Evolutionary conservation across 192 early-diverging fungal genomes (phyloP).

Genomic region (Linnemannia hyalina): DNA sequence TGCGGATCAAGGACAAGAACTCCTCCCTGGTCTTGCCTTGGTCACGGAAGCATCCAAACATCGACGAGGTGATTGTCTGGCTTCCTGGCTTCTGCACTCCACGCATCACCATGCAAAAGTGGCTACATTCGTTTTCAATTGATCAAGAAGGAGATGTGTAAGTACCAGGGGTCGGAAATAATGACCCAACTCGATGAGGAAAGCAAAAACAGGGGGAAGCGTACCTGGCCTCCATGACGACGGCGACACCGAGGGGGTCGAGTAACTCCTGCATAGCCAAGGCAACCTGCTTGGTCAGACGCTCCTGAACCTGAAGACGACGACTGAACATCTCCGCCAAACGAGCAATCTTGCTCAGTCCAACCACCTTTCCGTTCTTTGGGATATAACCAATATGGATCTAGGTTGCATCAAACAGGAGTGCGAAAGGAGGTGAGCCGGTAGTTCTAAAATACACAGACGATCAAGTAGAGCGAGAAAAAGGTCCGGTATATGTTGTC

Average conservation of each 20-base stretch:
- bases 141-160: neutral
- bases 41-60: conserved; percentile 94
- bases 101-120: conserved; percentile 98
- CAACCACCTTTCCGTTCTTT: conserved; percentile 89
- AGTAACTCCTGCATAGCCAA: conserved; percentile 90
- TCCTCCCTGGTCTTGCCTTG: conserved; percentile 96
- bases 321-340: conserved; percentile 99
- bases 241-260: conserved; percentile 96
- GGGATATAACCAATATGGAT: conserved; percentile 98
- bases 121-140: conserved; percentile 56
- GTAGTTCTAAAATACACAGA: too few species aligned
- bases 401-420: conserved; percentile 35
- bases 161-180: neutral
- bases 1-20: conserved; percentile 86
- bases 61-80: conserved; percentile 93
- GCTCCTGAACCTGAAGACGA: conserved; percentile 96
- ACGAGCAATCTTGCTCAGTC: conserved; percentile 96
- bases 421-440: too few species aligned
- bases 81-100: conserved; percentile 98
- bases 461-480: neutral
- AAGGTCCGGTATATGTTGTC: neutral
- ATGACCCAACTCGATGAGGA: neutral
- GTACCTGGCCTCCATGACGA: conserved; percentile 95
- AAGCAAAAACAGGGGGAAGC: neutral
- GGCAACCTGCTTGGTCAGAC: conserved; percentile 98